Evolutionary conservation across 2,329 filamentous ascomycete species (phyloP).

Genomic region (Lizonia empirigonia): DNA sequence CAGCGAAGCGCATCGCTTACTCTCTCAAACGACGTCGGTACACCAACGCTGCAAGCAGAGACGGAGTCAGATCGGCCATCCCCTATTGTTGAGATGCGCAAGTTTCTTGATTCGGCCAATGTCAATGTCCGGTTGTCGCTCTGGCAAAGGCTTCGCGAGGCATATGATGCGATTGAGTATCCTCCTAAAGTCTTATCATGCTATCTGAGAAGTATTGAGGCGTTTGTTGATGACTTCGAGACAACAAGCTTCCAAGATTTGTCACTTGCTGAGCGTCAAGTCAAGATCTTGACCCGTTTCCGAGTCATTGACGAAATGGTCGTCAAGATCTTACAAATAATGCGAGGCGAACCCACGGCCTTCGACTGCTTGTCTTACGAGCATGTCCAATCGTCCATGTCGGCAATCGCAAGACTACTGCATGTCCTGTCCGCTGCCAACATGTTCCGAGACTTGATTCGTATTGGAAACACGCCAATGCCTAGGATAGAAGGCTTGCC

Average conservation of each 20-base stretch:
- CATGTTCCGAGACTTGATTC: conserved; percentile 83
- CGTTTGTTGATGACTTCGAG: conserved; percentile 74
- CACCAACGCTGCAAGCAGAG: not conserved
- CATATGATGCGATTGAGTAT: conserved; percentile 85
- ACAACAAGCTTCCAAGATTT: conserved; percentile 61
- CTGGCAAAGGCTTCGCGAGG: conserved; percentile 89
- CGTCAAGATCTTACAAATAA: conserved; percentile 69
- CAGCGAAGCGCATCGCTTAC: conserved; percentile 23
- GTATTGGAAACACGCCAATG: conserved; percentile 71
- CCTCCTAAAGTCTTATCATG: conserved; percentile 88
- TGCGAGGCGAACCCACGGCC: conserved; percentile 67
- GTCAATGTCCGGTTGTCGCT: conserved; percentile 83
- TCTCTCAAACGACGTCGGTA: conserved; percentile 9
- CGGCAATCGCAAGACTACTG: conserved; percentile 71
- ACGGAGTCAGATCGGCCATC: conserved; percentile 24
- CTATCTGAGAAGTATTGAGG: conserved; percentile 81
- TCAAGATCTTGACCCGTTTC: conserved; percentile 74
- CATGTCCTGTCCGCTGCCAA: conserved; percentile 79
- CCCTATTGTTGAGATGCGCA: conserved; percentile 74
- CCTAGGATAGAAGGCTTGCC: conserved; percentile 62
- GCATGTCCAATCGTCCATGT: conserved; percentile 75
- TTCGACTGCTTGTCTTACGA: conserved; percentile 85
- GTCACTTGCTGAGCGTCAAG: conserved; percentile 67
- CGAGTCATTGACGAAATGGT: conserved; percentile 80
- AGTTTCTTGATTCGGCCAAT: conserved; percentile 81